Base-by-base conservation (phyloP, 148 eudicot species). In the Nyssa sinensis region DNA sequence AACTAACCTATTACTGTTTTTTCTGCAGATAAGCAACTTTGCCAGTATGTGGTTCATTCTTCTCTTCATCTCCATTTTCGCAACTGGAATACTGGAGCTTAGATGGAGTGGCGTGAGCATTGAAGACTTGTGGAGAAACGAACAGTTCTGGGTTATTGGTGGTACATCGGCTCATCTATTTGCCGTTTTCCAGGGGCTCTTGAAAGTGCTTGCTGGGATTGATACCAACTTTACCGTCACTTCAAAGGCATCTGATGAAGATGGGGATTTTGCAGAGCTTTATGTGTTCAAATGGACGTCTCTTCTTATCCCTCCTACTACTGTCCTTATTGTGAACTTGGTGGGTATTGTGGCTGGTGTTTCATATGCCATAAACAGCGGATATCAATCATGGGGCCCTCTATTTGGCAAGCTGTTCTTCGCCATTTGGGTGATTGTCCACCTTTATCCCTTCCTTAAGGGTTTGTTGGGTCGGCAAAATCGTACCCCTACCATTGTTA, bases 91-190 rank as follows among this genome's bases (percentile, higher is more conserved):
- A 51, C 81, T 91, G 28, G 97, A 89, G 72, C 86, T 91, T 23
- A 68, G 93, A 65, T 91, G 96, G 96, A 84, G 93, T 57, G 93
- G 93, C 62, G 97, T 91, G 11, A 81, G 88, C 34, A 86, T 91
- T 3, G 93, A 91, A 25, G 97, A 86, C 74, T 91, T 93, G 97
- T 91, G 97, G 97, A 89, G 97, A 80, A 91, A 91, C 70, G 97
- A 91, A 37, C 97, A 91, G 84, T 91, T 91, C 61, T 91, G 97
- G 97, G 97, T 91, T 81, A 91, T 89, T 37, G 97, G 93, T 62
- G 97, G 97, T 19, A 91, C 97, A 16, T 91, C 97, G 0, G 97
- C 97, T 32, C 97, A 91, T 80, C 87, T 89, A 21, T 89, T 91
- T 41, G 97, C 97, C 2, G 93, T 91, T 79, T 91, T 91, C 86